A percentile compares a stretch with the other conserved stretches of the same genome.
Conservation (phyloP, 805 yeast species). For the Wickerhamiella domercqiae region DNA sequence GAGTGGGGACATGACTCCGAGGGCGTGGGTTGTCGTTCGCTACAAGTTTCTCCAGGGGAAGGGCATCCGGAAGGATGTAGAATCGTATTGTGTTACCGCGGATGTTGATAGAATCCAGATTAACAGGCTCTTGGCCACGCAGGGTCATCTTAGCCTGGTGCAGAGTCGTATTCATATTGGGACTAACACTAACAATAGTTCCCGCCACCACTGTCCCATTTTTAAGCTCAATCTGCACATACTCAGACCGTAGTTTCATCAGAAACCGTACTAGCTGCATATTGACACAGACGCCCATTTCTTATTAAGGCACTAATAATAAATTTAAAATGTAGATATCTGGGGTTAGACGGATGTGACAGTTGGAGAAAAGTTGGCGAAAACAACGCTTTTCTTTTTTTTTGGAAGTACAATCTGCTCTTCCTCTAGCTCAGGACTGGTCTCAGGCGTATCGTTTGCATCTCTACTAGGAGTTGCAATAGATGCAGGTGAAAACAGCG, state of each 20-base stretch:
- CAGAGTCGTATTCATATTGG: constrained; percentile 76
- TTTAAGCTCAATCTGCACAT: constrained; percentile 80
- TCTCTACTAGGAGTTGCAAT: not conserved
- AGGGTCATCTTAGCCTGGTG: constrained; percentile 69
- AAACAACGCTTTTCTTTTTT: not conserved
- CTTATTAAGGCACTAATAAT: too few species aligned
- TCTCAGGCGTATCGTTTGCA: not conserved
- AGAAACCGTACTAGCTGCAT: constrained; percentile 36
- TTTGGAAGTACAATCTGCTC: not conserved
- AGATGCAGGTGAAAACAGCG: not conserved
- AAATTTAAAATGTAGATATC: too few species aligned
- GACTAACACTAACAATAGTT: constrained; percentile 68
- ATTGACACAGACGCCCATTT: not conserved
- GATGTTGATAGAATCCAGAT: constrained; percentile 63
- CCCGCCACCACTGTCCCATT: constrained; percentile 83
- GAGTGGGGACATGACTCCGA: constrained; percentile 8
- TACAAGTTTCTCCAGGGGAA: constrained; percentile 42
- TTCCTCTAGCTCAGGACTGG: not conserved
- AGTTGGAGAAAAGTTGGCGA: too few species aligned
- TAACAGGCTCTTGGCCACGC: constrained; percentile 50
- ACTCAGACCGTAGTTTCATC: constrained; percentile 72
- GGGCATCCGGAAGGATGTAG: constrained; percentile 69
- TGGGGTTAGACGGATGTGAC: too few species aligned
- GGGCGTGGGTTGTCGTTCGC: constrained; percentile 31
- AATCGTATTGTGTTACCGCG: constrained; percentile 83